Conservation (phyloP, 2,329 filamentous ascomycete genomes). For the Neonectria magnoliae region DNA sequence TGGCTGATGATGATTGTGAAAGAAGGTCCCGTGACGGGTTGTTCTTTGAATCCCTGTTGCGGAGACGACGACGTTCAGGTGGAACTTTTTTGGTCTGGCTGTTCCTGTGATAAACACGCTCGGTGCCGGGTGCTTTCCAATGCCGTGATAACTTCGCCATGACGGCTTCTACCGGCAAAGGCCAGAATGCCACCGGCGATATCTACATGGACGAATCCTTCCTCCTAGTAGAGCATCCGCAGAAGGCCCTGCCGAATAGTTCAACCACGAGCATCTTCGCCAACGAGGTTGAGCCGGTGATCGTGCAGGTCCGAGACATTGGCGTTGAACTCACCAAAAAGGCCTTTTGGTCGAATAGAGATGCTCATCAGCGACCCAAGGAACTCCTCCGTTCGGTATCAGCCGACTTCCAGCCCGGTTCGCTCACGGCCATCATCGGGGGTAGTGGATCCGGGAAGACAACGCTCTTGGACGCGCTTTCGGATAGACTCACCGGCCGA, state of each 20-base stretch:
- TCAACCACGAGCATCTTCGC: constrained; percentile 45
- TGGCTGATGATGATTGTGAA: background rate
- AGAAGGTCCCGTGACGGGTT: background rate
- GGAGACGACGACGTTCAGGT: background rate
- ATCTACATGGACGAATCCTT: background rate
- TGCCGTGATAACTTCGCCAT: background rate
- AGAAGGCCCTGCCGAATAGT: background rate
- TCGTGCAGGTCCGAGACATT: constrained; percentile 62
- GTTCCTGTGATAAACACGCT: background rate
- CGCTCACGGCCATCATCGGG: constrained; percentile 77
- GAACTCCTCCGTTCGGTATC: constrained; percentile 69
- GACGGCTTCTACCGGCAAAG: background rate
- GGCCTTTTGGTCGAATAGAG: constrained; percentile 55
- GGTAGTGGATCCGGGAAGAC: constrained; percentile 78
- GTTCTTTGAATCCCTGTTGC: background rate
- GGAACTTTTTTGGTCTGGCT: background rate
- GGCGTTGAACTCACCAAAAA: constrained; percentile 65
- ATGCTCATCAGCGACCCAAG: constrained; percentile 51
- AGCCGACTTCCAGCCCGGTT: constrained; percentile 67
- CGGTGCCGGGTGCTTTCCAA: background rate
- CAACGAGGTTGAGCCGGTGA: constrained; percentile 61
- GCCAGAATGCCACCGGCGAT: background rate
- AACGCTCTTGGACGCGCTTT: constrained; percentile 75
- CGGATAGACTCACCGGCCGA: constrained; percentile 69
- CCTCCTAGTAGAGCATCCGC: background rate